Evolutionary conservation across 2,329 filamentous ascomycete species (phyloP).

Genomic region (Calonectria pseudoturangicola): DNA sequence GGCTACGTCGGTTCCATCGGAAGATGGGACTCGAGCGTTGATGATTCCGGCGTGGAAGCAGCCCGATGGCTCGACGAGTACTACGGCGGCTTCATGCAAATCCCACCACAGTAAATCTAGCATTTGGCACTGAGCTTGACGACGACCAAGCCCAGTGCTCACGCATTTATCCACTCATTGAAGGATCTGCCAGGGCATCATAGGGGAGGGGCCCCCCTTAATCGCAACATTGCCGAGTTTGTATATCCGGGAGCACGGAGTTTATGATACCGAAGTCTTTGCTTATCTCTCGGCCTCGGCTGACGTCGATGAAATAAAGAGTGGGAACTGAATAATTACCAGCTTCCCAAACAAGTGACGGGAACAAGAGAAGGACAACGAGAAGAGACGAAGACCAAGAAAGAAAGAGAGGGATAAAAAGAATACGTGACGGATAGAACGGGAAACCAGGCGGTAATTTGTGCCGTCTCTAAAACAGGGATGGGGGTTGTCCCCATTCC

Average conservation of each 20-base stretch:
- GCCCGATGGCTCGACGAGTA: conserved; percentile 74
- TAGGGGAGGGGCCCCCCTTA: conserved; percentile 39
- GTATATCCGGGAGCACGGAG: conserved; percentile 51
- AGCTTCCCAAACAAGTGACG: conserved; percentile 35
- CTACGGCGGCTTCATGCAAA: conserved; percentile 72
- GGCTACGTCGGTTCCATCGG: conserved; percentile 82
- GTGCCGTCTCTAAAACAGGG: conserved; percentile 38
- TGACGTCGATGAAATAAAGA: conserved; percentile 37
- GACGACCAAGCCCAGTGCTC: conserved; percentile 43
- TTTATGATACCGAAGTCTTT: conserved; percentile 47
- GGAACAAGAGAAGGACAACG: conserved; percentile 33
- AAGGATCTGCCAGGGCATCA: conserved; percentile 39
- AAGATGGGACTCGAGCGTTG: conserved; percentile 70
- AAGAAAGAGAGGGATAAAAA: conserved; percentile 20
- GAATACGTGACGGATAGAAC: conserved; percentile 42
- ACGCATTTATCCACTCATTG: conserved; percentile 38
- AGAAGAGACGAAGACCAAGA: conserved; percentile 25
- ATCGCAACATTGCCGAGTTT: conserved; percentile 48
- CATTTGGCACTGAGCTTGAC: conserved; percentile 43
- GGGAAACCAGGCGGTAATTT: conserved; percentile 40
- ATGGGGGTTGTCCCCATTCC: conserved; percentile 31
- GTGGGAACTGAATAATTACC: conserved; percentile 35
- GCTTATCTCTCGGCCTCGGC: conserved; percentile 40
- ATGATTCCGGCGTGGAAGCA: conserved; percentile 70
- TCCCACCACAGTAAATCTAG: conserved; percentile 60